Evolutionary conservation across 148 eudicot genomes (phyloP).

Genomic region (Beta vulgaris): DNA sequence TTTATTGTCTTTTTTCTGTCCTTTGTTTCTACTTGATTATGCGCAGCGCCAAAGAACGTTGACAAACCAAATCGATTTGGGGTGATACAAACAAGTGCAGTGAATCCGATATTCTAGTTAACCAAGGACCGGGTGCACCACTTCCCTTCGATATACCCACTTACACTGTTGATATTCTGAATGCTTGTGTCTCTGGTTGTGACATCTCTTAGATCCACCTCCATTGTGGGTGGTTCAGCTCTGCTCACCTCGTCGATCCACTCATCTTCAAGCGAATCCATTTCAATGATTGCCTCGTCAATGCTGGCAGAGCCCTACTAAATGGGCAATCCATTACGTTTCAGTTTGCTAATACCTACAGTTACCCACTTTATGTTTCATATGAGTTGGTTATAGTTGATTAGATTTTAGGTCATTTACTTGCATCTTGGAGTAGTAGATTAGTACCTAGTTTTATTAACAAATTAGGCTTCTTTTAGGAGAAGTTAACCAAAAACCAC

Average conservation of each 20-base stretch:
- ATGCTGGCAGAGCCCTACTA: constrained; percentile 52
- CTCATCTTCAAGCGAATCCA: constrained; percentile 49
- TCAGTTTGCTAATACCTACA: constrained; percentile 68
- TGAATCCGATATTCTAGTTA: too few species aligned
- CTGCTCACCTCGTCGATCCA: constrained; percentile 68
- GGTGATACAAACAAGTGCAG: too few species aligned
- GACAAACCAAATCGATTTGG: too few species aligned
- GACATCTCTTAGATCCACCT: too few species aligned
- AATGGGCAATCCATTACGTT: constrained; percentile 57
- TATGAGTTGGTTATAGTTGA: too few species aligned
- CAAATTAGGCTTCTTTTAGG: constrained; percentile 21
- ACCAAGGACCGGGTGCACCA: too few species aligned
- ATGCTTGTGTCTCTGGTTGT: constrained; percentile 63
- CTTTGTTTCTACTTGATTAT: too few species aligned
- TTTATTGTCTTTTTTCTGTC: too few species aligned
- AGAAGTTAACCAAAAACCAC: constrained; percentile 8
- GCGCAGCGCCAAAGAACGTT: too few species aligned
- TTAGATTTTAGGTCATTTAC: too few species aligned
- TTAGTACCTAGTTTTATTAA: too few species aligned
- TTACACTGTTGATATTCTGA: constrained; percentile 66
- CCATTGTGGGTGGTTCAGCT: constrained; percentile 77
- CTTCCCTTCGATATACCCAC: constrained; percentile 80
- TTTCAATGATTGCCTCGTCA: constrained; percentile 65
- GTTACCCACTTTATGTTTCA: constrained; percentile 58
- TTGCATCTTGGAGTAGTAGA: too few species aligned